Evolutionary conservation across 345 rosid species (phyloP).

Genomic region (Viola odorata): DNA sequence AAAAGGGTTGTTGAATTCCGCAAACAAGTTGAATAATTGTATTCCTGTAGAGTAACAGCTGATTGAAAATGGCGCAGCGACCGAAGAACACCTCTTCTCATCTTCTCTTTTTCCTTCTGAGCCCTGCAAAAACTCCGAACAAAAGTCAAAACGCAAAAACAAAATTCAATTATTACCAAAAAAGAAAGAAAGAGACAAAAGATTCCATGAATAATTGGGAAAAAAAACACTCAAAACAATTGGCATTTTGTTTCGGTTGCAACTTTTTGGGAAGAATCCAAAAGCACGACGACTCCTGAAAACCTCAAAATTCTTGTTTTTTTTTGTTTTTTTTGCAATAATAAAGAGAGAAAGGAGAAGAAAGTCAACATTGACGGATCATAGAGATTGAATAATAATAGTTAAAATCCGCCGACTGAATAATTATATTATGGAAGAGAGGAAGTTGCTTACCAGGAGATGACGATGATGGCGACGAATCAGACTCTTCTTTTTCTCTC

Average conservation of each 20-base stretch:
- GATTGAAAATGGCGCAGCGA: slow-evolving; percentile 36
- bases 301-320: too few species aligned
- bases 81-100: slow-evolving; percentile 53
- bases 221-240: neutral
- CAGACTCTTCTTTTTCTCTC: too few species aligned
- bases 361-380: too few species aligned
- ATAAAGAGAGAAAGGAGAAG: neutral
- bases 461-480: too few species aligned
- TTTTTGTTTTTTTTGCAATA: too few species aligned
- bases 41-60: slow-evolving; percentile 30
- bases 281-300: neutral
- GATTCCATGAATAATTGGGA: neutral
- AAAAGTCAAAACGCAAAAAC: neutral
- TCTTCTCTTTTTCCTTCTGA: slow-evolving; percentile 20
- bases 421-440: neutral
- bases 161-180: neutral
- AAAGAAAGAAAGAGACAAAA: neutral
- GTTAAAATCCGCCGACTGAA: neutral
- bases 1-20: neutral
- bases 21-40: slow-evolving; percentile 20
- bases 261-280: too few species aligned
- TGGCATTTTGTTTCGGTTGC: too few species aligned
- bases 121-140: neutral
- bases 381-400: too few species aligned
- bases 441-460: neutral